A percentile compares a stretch with the other conserved stretches of the same genome.
Conservation (phyloP, 495 filamentous ascomycete genomes). For the Opeltia flavorubescens region DNA sequence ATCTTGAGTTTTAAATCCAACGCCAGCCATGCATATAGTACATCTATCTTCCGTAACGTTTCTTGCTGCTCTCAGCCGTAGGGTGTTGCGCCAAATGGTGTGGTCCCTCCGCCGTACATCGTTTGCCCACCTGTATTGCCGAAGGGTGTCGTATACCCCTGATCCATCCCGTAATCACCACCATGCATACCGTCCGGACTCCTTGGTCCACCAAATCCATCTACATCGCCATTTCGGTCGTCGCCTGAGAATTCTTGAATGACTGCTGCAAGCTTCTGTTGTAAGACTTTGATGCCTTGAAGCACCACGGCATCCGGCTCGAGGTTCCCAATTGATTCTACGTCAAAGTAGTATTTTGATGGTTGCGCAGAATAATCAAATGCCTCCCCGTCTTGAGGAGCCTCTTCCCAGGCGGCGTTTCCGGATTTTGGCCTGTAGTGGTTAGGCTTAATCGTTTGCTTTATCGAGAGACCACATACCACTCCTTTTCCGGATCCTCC, state of each 20-base stretch:
- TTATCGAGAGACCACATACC: constrained; percentile 42
- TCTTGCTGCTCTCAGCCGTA: too few relatives aligned
- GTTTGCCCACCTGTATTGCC: constrained; percentile 39
- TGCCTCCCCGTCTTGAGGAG: constrained; percentile 60
- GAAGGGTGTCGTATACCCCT: constrained; percentile 66
- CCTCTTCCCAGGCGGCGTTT: constrained; percentile 78
- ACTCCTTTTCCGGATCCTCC: constrained; percentile 68
- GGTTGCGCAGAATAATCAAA: constrained; percentile 88
- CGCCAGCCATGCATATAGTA: constrained; percentile 2
- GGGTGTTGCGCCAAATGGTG: constrained; percentile 50
- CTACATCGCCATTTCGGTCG: constrained; percentile 36
- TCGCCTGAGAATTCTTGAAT: constrained; percentile 52
- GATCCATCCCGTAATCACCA: constrained; percentile 40
- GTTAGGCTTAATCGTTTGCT: background rate
- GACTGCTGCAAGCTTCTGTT: constrained; percentile 77
- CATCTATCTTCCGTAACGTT: too few relatives aligned
- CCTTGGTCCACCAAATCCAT: constrained; percentile 40
- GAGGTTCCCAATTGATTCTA: constrained; percentile 77
- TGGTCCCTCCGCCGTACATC: constrained; percentile 58
- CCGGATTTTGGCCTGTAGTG: constrained; percentile 62
- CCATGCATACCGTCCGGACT: constrained; percentile 37
- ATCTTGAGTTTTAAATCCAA: too few relatives aligned
- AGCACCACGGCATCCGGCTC: constrained; percentile 77
- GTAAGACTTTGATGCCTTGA: constrained; percentile 77
- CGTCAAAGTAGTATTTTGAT: constrained; percentile 75